Conservation (phyloP, 1,284 basidiomycete species). For the Trichosporon coremiiforme region DNA sequence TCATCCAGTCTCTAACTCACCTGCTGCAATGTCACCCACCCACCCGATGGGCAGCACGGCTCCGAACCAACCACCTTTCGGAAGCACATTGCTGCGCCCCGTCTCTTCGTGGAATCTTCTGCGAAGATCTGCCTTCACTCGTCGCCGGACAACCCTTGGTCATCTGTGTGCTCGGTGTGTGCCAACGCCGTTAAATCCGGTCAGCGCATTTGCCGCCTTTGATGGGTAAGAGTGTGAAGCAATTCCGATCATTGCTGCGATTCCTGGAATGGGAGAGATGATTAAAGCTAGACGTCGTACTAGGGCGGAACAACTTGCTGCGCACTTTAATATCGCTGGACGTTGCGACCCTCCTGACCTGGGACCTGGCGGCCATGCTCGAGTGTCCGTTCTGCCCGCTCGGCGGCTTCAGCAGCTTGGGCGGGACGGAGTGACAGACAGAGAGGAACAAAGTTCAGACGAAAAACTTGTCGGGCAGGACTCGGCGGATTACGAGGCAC, state of each 20-base stretch:
- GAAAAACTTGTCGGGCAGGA: slow-evolving; percentile 1
- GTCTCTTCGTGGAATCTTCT: not conserved
- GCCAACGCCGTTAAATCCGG: not conserved
- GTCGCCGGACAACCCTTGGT: too few species aligned
- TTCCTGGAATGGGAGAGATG: not conserved
- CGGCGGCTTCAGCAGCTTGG: not conserved
- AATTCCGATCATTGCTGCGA: not conserved
- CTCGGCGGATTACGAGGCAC: slow-evolving; percentile 1
- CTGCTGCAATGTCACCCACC: not conserved
- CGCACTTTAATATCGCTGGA: not conserved
- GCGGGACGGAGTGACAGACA: not conserved
- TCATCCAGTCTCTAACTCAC: not conserved
- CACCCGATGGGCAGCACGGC: not conserved
- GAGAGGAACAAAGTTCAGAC: not conserved
- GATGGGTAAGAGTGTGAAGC: not conserved
- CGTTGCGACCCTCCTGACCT: not conserved
- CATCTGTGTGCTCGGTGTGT: not conserved
- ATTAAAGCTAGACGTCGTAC: not conserved
- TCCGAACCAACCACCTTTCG: not conserved
- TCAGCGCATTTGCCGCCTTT: not conserved
- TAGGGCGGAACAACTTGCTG: not conserved
- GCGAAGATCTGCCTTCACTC: not conserved
- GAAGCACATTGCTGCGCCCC: not conserved
- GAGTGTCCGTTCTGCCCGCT: not conserved
- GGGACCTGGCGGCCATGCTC: not conserved